Conservation (phyloP, 148 eudicot genomes). For the Chenopodium formosanum region DNA sequence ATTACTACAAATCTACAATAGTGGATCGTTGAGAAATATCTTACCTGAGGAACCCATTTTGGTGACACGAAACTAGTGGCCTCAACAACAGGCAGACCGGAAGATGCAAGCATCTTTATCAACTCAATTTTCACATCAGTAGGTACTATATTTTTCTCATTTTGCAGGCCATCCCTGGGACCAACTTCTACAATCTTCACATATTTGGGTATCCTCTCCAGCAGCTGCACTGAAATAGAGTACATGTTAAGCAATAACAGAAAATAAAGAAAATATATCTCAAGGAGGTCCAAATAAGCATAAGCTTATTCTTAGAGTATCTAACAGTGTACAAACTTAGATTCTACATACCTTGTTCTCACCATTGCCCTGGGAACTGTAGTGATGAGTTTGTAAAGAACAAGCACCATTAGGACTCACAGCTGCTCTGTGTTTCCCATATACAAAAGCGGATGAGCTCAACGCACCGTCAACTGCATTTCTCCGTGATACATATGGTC, state of each 20-base stretch:
- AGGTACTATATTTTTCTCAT: conserved; percentile 78
- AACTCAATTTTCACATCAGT: conserved; percentile 76
- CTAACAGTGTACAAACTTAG: conserved; percentile 10
- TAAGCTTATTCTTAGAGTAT: background rate
- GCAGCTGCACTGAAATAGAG: conserved; percentile 52
- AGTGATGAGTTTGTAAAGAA: conserved; percentile 26
- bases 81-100: conserved; percentile 91
- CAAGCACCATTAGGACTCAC: conserved; percentile 15
- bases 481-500: conserved; percentile 18
- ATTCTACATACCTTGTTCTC: conserved; percentile 22
- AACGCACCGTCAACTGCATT: conserved; percentile 18
- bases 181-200: conserved; percentile 98
- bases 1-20: background rate
- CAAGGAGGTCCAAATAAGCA: conserved; percentile 7
- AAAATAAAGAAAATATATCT: background rate
- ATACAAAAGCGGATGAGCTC: conserved; percentile 19
- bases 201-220: conserved; percentile 53
- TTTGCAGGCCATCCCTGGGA: conserved; percentile 93
- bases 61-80: conserved; percentile 98
- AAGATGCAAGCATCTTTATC: conserved; percentile 83
- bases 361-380: conserved; percentile 30
- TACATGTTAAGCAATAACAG: conserved; percentile 21
- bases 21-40: conserved; percentile 7
- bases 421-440: conserved; percentile 13
- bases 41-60: conserved; percentile 99